Evolutionary conservation across 2,329 filamentous ascomycete species (phyloP), one percentile per base, ranked within the genome.

Genomic region (Conoideocrella luteorostrata): DNA sequence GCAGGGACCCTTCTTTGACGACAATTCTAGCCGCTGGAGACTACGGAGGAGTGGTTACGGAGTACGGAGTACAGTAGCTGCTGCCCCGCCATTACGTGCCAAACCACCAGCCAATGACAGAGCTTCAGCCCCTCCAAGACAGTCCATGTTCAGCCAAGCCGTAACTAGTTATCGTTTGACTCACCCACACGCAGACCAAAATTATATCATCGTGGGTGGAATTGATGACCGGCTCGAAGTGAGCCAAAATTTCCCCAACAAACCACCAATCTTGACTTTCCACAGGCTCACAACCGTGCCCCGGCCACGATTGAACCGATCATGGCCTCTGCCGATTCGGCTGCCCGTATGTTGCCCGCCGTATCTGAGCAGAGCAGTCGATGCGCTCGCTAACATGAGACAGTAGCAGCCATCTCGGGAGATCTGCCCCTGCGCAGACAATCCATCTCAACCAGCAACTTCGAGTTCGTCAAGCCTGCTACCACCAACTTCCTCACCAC

Each of bases 361-460:
- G 13, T 15, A 20, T 15, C 15, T n/a, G 11, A 5, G 28, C 17
- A 24, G n/a, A 13, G 17, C 28, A 10, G 18, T 10, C 18, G 20
- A 35, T 10, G 32, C 24, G 20, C 18, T 17, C 20, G 33, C 37
- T 45, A 30, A 44, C 26, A 24, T 15, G 15, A 20, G 15, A 20
- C 22, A 15, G 15, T 20, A 34, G 33, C 33, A 35, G 45, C 44
- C 35, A 23, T 30, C 39, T 35, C 30, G 35, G 43, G 22, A 33
- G 40, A 39, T 15, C 34, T 46, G 24, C 41, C 43, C 20, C 24
- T 41, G 28, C 45, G 37, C 20, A 46, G 46, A 42, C 38, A 44
- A 18, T 35, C 47, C 17, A 26, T 50, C 21, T 47, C 53, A 17
- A 50, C 44, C 13, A 28, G 50, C 39, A 47, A 53, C 38, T 61